phyloP scores from a whole-genome alignment of 192 early-diverging fungal species.

The Coemansia furcata region DNA sequence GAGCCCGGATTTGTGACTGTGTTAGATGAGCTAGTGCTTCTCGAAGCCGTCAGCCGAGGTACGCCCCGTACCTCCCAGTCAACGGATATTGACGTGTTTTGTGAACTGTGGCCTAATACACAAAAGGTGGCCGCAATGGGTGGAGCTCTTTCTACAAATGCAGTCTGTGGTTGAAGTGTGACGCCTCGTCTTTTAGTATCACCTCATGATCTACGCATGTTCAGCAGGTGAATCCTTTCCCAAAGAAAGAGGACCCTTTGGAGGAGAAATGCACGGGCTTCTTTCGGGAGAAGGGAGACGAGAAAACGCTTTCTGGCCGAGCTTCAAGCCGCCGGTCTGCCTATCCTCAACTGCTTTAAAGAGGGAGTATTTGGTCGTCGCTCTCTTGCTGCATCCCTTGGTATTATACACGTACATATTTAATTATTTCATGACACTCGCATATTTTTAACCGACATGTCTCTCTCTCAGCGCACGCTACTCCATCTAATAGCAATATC shows the following conservation, averaged over 20 bases:
- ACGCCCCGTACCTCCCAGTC: neutral
- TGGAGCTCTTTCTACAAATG: neutral
- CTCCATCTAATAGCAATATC: neutral
- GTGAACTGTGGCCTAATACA: neutral
- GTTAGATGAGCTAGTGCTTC: neutral
- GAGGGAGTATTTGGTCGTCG: neutral
- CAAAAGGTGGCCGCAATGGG: neutral
- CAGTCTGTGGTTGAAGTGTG: neutral
- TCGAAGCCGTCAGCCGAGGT: neutral
- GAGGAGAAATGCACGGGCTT: neutral
- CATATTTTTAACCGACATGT: neutral
- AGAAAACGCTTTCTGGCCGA: neutral
- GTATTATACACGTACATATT: neutral
- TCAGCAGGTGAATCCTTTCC: neutral
- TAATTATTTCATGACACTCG: neutral
- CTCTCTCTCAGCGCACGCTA: constrained; percentile 4
- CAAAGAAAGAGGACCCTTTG: neutral
- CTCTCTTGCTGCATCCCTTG: neutral
- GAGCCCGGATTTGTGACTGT: neutral
- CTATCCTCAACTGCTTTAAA: neutral
- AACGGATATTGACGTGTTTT: neutral
- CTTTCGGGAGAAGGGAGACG: neutral
- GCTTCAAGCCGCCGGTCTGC: neutral
- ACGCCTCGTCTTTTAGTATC: neutral
- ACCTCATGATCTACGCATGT: neutral